Evolutionary conservation across 306 rosid genomes (phyloP), one percentile per base, ranked within the genome.

Genomic region (Prosopis cineraria): DNA sequence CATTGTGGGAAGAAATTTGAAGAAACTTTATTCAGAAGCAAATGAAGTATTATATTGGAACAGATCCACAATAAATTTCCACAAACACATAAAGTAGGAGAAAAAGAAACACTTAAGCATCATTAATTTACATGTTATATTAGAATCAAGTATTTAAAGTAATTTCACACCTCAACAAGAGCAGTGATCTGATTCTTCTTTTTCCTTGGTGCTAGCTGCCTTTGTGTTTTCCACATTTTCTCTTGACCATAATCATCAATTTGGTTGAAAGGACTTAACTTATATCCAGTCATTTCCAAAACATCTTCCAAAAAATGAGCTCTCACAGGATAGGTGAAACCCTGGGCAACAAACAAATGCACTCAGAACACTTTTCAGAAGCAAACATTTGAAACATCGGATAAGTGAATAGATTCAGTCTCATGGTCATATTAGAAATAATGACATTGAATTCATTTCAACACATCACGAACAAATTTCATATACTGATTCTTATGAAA

Each of bases 161-260:
- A 70, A 72, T 78, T 45, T 73, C 85, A 59, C 82, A 92, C 98
- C 96, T 94, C 98, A 53, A 94, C 98, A 78, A 92, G 93, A 75
- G 90, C 40, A 72, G 94, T 88, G 83, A 94, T 92, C 88, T 90
- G 96, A 78, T 92, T 94, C 92, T 94, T 94, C 84, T 94, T 89
- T 85, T 92, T 94, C 22, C 96, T 90, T 12, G 98, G 94, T 39
- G 68, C 87, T 44, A 94, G 82, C 80, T 94, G 98, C 88, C 81
- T 94, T 81, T 94, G 97, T 62, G 93, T 94, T 87, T 94, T 94
- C 98, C 98, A 94, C 91, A 92, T 0, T 85, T 94, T 94, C 30
- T 94, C 98, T 89, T 92, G 98, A 87, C 98, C 98, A 79, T 94
- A 94, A 86, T 94, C 97, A 88, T 94, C 98, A 81, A 94, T 79